phyloP scores from a whole-genome alignment of 192 early-diverging fungal genomes.

The Backusella tarrabulga region DNA sequence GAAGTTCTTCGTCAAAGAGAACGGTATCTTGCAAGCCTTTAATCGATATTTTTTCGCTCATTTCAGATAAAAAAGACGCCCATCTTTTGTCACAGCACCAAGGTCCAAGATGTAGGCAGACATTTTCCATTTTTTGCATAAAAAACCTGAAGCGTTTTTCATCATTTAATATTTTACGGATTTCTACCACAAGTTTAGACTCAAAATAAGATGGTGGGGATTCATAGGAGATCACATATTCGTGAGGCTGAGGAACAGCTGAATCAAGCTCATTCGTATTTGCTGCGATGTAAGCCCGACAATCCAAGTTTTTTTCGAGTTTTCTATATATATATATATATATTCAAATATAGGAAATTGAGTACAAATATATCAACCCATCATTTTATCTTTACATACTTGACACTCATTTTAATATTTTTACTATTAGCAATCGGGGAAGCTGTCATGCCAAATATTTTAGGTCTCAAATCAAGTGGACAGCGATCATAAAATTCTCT shows the following conservation, averaged over 20 bases:
- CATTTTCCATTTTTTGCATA: conserved; percentile 31
- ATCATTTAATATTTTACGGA: conserved; percentile 35
- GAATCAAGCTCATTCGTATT: conserved; percentile 24
- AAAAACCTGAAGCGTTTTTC: conserved; percentile 36
- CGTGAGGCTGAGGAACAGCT: conserved; percentile 39
- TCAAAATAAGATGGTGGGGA: conserved; percentile 38
- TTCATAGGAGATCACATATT: conserved; percentile 46
- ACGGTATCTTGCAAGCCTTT: neutral
- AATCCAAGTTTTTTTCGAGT: conserved; percentile 54
- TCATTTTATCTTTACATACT: neutral
- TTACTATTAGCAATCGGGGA: conserved; percentile 60
- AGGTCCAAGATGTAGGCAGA: conserved; percentile 63
- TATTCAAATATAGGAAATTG: neutral
- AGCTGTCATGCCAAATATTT: conserved; percentile 91
- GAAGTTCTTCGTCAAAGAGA: neutral
- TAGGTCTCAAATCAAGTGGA: conserved; percentile 52
- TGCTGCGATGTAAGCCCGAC: conserved; percentile 53
- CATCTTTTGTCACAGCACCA: conserved; percentile 78
- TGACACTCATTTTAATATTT: neutral
- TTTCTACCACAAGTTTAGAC: conserved; percentile 37
- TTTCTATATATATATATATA: conserved; percentile 30
- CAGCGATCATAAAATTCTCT: conserved; percentile 70
- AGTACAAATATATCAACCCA: neutral
- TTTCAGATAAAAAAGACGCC: conserved; percentile 40
- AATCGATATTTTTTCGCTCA: neutral